Percentiles rank a stretch among this genome's conserved stretches.
These are phyloP conservation scores for Centella asiatica DNA, from an alignment of 129 eudicot genomes.

Conservation along the genomic window DNA sequence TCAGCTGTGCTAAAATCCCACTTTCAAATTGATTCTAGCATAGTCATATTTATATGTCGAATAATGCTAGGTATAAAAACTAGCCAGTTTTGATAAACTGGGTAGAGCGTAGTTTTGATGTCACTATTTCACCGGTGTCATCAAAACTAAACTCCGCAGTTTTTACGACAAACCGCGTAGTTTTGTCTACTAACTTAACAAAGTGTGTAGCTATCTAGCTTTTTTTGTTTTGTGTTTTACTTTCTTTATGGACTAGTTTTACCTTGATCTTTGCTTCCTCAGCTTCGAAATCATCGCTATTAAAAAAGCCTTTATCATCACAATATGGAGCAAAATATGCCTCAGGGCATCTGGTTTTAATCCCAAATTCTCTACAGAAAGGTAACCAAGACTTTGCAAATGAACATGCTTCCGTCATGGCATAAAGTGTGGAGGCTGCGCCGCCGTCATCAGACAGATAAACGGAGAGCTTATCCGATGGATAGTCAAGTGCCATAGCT, in stretches of 20 bases:
- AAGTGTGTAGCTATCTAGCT: too few relatives aligned
- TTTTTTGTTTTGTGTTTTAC: too few relatives aligned
- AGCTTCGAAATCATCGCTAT: slow-evolving; percentile 14
- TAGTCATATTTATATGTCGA: too few relatives aligned
- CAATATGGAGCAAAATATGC: slow-evolving; percentile 16
- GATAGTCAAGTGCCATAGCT: slow-evolving; percentile 35
- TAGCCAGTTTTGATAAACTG: too few relatives aligned
- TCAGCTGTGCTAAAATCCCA: too few relatives aligned
- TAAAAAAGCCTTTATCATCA: slow-evolving; percentile 8
- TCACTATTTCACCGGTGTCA: too few relatives aligned
- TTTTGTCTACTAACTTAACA: too few relatives aligned
- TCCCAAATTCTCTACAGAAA: slow-evolving; percentile 19
- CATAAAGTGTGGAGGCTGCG: slow-evolving; percentile 16
- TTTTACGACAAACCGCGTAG: too few relatives aligned
- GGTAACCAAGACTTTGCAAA: slow-evolving; percentile 29
- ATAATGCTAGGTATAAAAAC: too few relatives aligned
- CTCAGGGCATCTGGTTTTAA: slow-evolving; percentile 23
- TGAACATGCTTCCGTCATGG: slow-evolving; percentile 20
- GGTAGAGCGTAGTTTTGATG: too few relatives aligned
- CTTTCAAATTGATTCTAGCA: too few relatives aligned
- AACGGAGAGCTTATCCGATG: slow-evolving; percentile 22
- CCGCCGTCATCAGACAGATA: slow-evolving; percentile 37
- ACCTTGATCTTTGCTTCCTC: slow-evolving; percentile 19
- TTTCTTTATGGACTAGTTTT: neutral
- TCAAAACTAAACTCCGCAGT: too few relatives aligned